Percentiles rank a stretch among this genome's conserved stretches.
These are phyloP conservation scores for Talaromyces albobiverticillius DNA, from an alignment of 2,329 filamentous ascomycete species.

Conservation along the genomic window DNA sequence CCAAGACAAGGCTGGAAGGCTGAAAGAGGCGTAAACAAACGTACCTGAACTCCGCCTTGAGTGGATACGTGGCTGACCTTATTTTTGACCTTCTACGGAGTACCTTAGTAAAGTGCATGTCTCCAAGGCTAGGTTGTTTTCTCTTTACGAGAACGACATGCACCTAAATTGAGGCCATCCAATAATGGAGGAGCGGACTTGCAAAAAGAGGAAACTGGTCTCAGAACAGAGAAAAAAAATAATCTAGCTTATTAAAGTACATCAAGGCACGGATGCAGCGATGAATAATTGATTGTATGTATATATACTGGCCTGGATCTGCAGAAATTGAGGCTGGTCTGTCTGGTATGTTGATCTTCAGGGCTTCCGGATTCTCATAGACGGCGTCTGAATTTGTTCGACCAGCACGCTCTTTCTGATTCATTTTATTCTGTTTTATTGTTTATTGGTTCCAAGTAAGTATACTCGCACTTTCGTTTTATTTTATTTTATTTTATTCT, in stretches of 20 bases:
- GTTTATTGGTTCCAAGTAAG: neutral
- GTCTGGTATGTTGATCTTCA: constrained; percentile 2
- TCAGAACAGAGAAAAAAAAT: neutral
- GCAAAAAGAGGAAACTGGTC: constrained; percentile 14
- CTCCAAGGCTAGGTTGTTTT: neutral
- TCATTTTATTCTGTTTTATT: neutral
- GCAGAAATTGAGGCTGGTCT: neutral
- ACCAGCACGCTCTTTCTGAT: neutral
- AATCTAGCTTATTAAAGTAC: neutral
- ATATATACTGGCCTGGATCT: neutral
- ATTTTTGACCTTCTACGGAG: too few species aligned
- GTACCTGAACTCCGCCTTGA: too few species aligned
- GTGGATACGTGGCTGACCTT: too few species aligned
- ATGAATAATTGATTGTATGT: neutral
- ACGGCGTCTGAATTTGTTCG: neutral
- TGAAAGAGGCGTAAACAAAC: too few species aligned
- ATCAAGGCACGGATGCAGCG: neutral
- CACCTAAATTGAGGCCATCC: neutral
- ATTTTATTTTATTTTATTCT: neutral
- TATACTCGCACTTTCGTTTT: neutral
- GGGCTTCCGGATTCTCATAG: constrained; percentile 5
- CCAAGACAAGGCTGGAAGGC: neutral
- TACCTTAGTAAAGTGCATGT: too few species aligned
- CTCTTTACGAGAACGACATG: neutral
- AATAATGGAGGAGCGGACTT: neutral